Evolutionary conservation across 2,329 filamentous ascomycete species (phyloP), one percentile per base, ranked within the genome.

Genomic region (Hymenoscyphus fraxineus): DNA sequence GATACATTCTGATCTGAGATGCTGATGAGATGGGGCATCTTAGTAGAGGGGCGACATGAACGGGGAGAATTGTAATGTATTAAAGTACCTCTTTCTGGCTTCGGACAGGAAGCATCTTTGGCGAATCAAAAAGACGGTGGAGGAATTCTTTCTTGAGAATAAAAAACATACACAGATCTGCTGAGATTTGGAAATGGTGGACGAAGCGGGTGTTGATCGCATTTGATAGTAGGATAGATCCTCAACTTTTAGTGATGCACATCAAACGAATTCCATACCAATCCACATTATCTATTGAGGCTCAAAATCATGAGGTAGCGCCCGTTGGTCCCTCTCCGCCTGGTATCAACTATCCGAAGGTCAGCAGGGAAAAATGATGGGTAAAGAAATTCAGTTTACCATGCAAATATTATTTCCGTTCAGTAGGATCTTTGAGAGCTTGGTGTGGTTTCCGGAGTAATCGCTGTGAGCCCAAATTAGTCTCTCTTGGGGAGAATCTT

Each of bases 361-460:
- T 59, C 63, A 59, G 22, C 12, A 31, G 35, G 16, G 57, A 13
- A 7, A 35, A 16, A 16, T 44, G 6, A 13, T 31, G 59, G 22
- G 54, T 9, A 22, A 10, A 4, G 39, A 16, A 61, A 51, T 54
- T 27, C 2, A 22, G 12, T 65, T 44, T 69, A 97, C 95, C 95
- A 99, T 99, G 90, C 94, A 98, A 69, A 99, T 92, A 75, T 98
- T 98, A 81, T 99, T 99, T 64, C 95, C 95, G 74, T 99, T 99
- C 47, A 99, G 81, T 54, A 99, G 80, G 67, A 99, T 97, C 83
- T 98, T 98, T 60, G 93, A 85, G 51, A 99, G 85, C 78, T 96
- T 96, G 57, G 88, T 91, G 78, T 94, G 89, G 72, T 90, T 87
- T 67, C 94, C 94, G 5, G 88, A 88, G 79, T 96, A 96, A 79